Base-by-base conservation (phyloP, 148 eudicot genomes). In the Vaccinium myrtillus region DNA sequence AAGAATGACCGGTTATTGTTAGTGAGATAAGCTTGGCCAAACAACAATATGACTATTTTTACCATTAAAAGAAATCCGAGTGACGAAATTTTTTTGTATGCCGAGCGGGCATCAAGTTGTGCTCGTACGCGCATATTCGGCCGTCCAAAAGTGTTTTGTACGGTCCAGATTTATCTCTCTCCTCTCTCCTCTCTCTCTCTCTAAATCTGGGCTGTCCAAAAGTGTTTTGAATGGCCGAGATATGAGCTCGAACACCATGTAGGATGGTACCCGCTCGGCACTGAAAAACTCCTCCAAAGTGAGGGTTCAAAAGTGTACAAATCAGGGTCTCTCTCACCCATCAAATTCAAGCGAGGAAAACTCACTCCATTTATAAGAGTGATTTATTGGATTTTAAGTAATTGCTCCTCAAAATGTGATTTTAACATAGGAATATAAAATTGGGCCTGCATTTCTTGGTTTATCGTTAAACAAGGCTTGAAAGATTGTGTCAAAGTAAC, bases 21-120 rank as follows among this genome's bases (percentile, higher is more conserved):
- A 43, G 86, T 55, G 67, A 83, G 80, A 75, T 81, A n/a, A 27
- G 79, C 30, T 48, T 48, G 55, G 79, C 56, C 79, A 76, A 50
- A 46, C 12, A 75, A 36, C 51, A 75, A 43, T 75, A 11, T 21
- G 27, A 8, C 78, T 75, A 75, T 75, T 48, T 75, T 76, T 76
- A n/a, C 15, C 77, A 27, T 30, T 11, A 39, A 32, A 27, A 70
- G 43, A 13, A 3, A 12, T 13, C 39, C 39, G 39, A 36, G 39
- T 36, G 39, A 36, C 39, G 39, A 1, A 32, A 2, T 36, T 36
- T 36, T 32, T 32, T 43, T 43, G 0, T 43, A 43, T 43, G 7
- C 6, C 0, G 46, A 43, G 46, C 46, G 0, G 6, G 46, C 46
- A 43, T 5, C 46, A 43, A 4, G 46, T 43, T 0, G 46, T 43